phyloP scores from a whole-genome alignment of 169 alveolate species.

The Cyclospora cayetanensis region DNA sequence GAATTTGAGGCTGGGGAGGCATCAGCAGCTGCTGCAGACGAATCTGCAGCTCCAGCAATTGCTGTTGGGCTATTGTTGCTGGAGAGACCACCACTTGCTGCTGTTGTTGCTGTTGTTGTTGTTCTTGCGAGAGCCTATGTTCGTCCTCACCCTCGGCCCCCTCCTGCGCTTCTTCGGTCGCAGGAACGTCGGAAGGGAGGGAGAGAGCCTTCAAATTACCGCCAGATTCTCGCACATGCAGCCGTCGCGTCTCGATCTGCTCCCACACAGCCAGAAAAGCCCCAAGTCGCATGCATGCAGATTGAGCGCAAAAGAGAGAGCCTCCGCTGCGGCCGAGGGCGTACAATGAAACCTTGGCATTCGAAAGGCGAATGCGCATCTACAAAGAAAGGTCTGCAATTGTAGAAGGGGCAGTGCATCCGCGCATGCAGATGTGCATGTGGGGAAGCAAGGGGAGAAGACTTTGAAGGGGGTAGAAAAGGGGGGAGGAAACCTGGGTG shows the following conservation, averaged over 20 bases:
- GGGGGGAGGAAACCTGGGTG: background rate
- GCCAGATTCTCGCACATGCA: constrained; percentile 35
- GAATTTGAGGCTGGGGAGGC: constrained; percentile 17
- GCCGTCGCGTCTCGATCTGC: constrained; percentile 61
- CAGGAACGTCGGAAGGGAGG: background rate
- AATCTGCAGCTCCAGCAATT: background rate
- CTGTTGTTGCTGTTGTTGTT: constrained; percentile 22
- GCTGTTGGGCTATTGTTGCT: constrained; percentile 22
- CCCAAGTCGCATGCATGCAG: background rate
- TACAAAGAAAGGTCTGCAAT: too few relatives aligned
- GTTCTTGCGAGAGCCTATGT: background rate
- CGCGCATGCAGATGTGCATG: too few relatives aligned
- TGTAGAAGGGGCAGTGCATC: too few relatives aligned
- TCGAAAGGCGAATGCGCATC: too few relatives aligned
- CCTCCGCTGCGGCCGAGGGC: too few relatives aligned
- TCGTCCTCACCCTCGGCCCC: constrained; percentile 51
- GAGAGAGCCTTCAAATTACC: constrained; percentile 11
- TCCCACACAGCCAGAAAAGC: background rate
- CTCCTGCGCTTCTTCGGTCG: constrained; percentile 17
- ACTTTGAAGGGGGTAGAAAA: background rate
- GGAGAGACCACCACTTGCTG: constrained; percentile 33
- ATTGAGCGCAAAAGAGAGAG: too few relatives aligned
- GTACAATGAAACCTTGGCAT: too few relatives aligned
- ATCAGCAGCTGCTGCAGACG: constrained; percentile 46
- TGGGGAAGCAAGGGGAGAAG: too few relatives aligned